Base-by-base conservation (phyloP, 768 basidiomycete species). In the Tephrocybe sp. region DNA sequence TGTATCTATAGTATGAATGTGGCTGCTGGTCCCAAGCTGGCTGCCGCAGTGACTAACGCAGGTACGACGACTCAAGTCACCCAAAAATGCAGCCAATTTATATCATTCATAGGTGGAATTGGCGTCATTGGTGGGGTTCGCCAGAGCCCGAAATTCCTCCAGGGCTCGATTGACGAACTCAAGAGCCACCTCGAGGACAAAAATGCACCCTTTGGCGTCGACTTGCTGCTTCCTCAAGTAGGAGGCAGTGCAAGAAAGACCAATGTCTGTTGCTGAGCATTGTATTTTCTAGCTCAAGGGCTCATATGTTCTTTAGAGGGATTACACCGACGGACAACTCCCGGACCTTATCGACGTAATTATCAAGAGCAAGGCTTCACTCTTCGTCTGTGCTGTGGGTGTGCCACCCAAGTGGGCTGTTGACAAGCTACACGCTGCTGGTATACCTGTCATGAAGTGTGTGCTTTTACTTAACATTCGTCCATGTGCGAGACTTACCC, bases 1-100 rank as follows among this genome's bases (percentile, higher is more conserved):
- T 31, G 7, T 11, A 24, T 21, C 25, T 42, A 9, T 37, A 79
- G 86, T 47, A 92, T 92, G 90, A 91, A 89, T 61, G 84, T 92
- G 26, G 91, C 90, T 44, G 88, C 91, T 39, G 89, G 89, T 5
- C 89, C 91, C 9, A 86, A 77, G 66, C 71, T 94, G 7, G 92
- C 92, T 16, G 92, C 91, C 18, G 83, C 89, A 1, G 90, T 94
- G n/a, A 90, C 90, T n/a, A 94, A 94, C 60, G 82, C 92, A 18
- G 92, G 87, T 76, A 53, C 32, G 24, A 11, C 30, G 6, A 2
- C n/a, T n/a, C 22, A 16, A 13, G 4, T 21, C 21, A 18, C 16
- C 16, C 15, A 13, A 13, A 16, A 13, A 7, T 6, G 24, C 41
- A 9, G 38, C 24, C 47, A 37, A 45, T 21, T 44, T 7, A 49